Percentiles rank a stretch among this genome's conserved stretches.
phyloP scores from a whole-genome alignment of 108 stramenopile genomes.

The Nitzschia sp. region DNA sequence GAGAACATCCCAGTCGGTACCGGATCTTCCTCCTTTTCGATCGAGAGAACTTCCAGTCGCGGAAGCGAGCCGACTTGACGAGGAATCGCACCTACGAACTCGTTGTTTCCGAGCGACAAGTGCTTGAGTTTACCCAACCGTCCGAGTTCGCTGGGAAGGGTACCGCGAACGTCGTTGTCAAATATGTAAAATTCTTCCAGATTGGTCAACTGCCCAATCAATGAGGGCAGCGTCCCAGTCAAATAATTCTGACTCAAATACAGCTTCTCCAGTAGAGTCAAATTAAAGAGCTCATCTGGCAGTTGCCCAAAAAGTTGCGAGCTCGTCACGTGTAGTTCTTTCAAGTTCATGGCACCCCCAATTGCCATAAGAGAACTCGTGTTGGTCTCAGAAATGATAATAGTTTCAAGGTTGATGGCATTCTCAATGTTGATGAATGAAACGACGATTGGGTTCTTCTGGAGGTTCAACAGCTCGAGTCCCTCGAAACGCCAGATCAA shows the following conservation, averaged over 20 bases:
- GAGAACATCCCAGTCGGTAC: background rate
- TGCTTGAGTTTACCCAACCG: slow-evolving; percentile 49
- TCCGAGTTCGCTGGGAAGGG: slow-evolving; percentile 52
- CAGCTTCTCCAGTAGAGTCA: slow-evolving; percentile 42
- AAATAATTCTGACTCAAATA: slow-evolving; percentile 57
- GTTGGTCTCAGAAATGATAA: slow-evolving; percentile 63
- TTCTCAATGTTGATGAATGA: slow-evolving; percentile 60
- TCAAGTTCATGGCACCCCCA: slow-evolving; percentile 31
- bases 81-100: slow-evolving; percentile 46
- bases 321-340: slow-evolving; percentile 43
- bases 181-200: slow-evolving; percentile 48
- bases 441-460: slow-evolving; percentile 61
- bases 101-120: slow-evolving; percentile 53
- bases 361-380: slow-evolving; percentile 40
- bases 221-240: slow-evolving; percentile 38
- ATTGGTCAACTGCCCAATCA: slow-evolving; percentile 44
- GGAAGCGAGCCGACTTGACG: slow-evolving; percentile 34
- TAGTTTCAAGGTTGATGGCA: slow-evolving; percentile 63
- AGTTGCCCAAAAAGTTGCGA: slow-evolving; percentile 42
- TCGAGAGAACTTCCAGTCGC: slow-evolving; percentile 43
- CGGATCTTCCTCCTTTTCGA: slow-evolving; percentile 32
- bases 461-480: slow-evolving; percentile 39
- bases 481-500: slow-evolving; percentile 34
- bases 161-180: slow-evolving; percentile 35
- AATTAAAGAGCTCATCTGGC: slow-evolving; percentile 40